phyloP scores from a whole-genome alignment of 371 early-diverging fungal species.

The Syncephalastrum monosporum region DNA sequence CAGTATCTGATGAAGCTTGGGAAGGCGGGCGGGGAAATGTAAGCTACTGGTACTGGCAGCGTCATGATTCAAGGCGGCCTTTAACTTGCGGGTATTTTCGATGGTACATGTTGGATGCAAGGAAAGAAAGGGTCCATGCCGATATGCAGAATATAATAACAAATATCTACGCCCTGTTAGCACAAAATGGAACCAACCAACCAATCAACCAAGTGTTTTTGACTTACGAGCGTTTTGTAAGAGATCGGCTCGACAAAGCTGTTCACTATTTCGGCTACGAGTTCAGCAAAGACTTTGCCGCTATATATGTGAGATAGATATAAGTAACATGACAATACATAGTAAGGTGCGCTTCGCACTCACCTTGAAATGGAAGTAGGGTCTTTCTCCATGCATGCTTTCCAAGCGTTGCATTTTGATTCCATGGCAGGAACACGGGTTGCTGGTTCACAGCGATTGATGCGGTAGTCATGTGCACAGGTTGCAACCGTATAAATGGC shows the following conservation, averaged over 20 bases:
- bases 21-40: too few species aligned
- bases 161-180: too few species aligned
- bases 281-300: conserved; percentile 74
- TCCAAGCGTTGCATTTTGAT: conserved; percentile 74
- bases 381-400: conserved; percentile 74
- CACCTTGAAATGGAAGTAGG: conserved; percentile 66
- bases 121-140: too few species aligned
- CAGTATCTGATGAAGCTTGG: too few species aligned
- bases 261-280: conserved; percentile 78
- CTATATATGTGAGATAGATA: conserved; percentile 17
- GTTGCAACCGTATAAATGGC: conserved; percentile 14
- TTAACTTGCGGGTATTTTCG: too few species aligned
- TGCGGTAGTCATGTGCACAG: conserved; percentile 68
- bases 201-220: background rate
- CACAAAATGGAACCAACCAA: background rate
- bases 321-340: background rate
- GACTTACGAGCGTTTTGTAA: conserved; percentile 71
- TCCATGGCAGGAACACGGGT: conserved; percentile 82
- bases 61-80: too few species aligned
- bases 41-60: too few species aligned
- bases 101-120: too few species aligned
- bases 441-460: conserved; percentile 73
- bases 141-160: too few species aligned
- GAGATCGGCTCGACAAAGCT: conserved; percentile 82
- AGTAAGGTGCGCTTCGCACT: background rate